Evolutionary conservation across 192 early-diverging fungal genomes (phyloP), one percentile per base, ranked within the genome.

Genomic region (Coemansia sp.): DNA sequence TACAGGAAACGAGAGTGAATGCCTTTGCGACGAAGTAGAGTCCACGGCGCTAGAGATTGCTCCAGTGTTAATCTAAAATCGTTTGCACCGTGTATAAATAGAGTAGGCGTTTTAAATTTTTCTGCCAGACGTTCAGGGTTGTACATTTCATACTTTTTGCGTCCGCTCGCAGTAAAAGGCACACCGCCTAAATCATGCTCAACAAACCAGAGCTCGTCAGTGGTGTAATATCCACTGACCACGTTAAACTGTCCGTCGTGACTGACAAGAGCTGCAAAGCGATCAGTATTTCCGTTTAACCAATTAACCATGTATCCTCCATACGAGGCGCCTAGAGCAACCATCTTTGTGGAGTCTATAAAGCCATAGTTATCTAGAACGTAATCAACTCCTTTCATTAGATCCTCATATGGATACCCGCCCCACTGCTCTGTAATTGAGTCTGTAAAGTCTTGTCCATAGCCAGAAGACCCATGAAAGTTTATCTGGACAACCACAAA

Each of bases 231-330:
- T 12, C 83, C 75, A 48, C 80, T 75, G 46, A 85, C 65, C 20
- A 87, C 82, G 49, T 81, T 77, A 70, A 94, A 93, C 60, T 90
- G 82, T 58, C 92, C 91, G 69, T 92, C 91, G 60, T 94, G 93
- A 58, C 84, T 88, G 11, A 93, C 91, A 32, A 92, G 73, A 38
- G 76, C 79, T 41, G 75, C 71, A 74, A 94, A 94, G 39, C 87
- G 84, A 17, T 89, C 69, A 16, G 57, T 59, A 10, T 54, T 54
- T 2, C 87, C 89, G 69, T 94, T 94, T 63, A 93, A 79, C 92
- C 92, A 94, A 81, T 94, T 94, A 53, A 87, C 85, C 92, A 92
- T 91, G 67, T 87, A 92, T 12, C 91, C 92, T 63, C 93, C 93
- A 82, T 91, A 94, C 2, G 86, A 88, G 4, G 87, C 93, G n/a